Conservation (phyloP, 768 basidiomycete species). For the Nidularia pulvinata region DNA sequence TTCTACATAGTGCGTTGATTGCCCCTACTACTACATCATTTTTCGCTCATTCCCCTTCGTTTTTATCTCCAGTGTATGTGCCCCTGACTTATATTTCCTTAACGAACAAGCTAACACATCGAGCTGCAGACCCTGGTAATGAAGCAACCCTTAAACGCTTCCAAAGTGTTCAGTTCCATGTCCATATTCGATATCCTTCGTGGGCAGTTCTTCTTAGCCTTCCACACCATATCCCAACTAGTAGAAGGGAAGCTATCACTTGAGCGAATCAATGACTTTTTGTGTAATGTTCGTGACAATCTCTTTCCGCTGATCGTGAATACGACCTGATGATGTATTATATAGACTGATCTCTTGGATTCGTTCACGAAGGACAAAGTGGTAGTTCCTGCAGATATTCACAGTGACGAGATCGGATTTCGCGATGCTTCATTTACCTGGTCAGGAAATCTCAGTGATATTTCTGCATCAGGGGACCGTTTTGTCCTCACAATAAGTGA, state of each 20-base stretch:
- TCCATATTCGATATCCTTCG: constrained; percentile 54
- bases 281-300: constrained; percentile 24
- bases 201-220: constrained; percentile 40
- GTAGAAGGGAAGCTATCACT: constrained; percentile 60
- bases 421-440: constrained; percentile 56
- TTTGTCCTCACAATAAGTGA: constrained; percentile 51
- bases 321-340: not conserved
- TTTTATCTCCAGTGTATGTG: too few species aligned
- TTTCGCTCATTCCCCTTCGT: not conserved
- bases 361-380: not conserved
- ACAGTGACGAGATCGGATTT: constrained; percentile 42
- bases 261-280: constrained; percentile 44
- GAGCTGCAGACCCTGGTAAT: constrained; percentile 5
- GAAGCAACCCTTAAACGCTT: constrained; percentile 1
- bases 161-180: not conserved
- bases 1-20: not conserved
- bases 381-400: not conserved
- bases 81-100: too few species aligned
- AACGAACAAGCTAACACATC: too few species aligned
- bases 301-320: not conserved
- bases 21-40: not conserved
- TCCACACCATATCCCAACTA: constrained; percentile 18
- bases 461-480: constrained; percentile 39
- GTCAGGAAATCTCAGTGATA: constrained; percentile 32
- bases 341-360: constrained; percentile 48